Evolutionary conservation across 2,329 filamentous ascomycete genomes (phyloP), one percentile per base, ranked within the genome.

Genomic region (Calonectria multiphialidica): DNA sequence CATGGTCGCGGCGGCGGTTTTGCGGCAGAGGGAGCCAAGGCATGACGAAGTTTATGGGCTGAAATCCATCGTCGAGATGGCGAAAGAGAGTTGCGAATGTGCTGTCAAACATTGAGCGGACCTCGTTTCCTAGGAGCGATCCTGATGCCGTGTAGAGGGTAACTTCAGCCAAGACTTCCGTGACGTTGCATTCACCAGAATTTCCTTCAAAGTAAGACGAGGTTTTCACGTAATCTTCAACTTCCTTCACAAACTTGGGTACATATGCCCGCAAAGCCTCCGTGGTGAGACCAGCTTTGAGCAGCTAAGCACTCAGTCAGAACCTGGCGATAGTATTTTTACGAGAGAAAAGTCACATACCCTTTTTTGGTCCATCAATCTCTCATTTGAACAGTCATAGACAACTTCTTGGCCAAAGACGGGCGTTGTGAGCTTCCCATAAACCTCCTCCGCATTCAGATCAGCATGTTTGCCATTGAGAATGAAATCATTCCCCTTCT

Each of bases 291-390:
- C 93, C 93, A 76, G 93, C 90, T 83, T 95, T 95, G 88, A 95
- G 93, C 79, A 95, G 94, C 93, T 90, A 68, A 67, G 53, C 10
- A 61, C 8, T 0, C 1, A 15, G 1, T 21, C 28, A 15, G 13
- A 1, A n/a, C 0, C 2, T 23, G 16, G n/a, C n/a, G n/a, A n/a
- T n/a, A 66, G 1, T 13, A 18, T 1, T 12, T 16, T 9, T 10
- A 2, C 2, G 10, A 4, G 2, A 8, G 8, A n/a, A 47, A 0
- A n/a, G 45, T 12, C 2, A n/a, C 84, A 70, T 83, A 95, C 94
- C 90, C 96, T 96, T 87, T 98, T 97, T 87, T 98, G 95, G 85
- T 98, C 95, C 95, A 98, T 97, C 77, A 98, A 90, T 84, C 97
- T 96, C 55, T 94, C 88, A 82, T 97, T 97, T 13, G 95, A 94